phyloP scores from a whole-genome alignment of 805 yeast genomes.

The Starmerella asiatica region DNA sequence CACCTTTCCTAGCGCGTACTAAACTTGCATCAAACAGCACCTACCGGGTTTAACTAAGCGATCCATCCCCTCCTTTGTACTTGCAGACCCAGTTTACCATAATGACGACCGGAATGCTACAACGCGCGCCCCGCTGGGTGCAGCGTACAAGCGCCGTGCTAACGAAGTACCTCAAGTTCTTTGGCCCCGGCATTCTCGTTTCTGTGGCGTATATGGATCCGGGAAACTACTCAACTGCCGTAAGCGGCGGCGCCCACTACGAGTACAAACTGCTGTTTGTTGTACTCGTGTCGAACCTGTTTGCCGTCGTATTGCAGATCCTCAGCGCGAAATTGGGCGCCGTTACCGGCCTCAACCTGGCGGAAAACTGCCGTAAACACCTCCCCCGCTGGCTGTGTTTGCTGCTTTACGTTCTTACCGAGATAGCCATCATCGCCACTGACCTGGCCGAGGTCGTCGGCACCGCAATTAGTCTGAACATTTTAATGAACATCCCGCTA shows the following conservation, averaged over 20 bases:
- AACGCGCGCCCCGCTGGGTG: constrained; percentile 4
- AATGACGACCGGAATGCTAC: constrained; percentile 7
- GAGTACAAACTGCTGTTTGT: constrained; percentile 61
- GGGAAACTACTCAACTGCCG: constrained; percentile 84
- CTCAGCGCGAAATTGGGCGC: constrained; percentile 77
- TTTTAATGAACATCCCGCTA: constrained; percentile 61
- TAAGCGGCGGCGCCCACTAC: constrained; percentile 72
- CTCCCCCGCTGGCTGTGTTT: constrained; percentile 56
- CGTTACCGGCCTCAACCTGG: constrained; percentile 77
- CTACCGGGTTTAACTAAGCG: too few species aligned
- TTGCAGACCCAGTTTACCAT: too few species aligned
- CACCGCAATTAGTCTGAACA: constrained; percentile 72
- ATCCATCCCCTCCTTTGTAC: too few species aligned
- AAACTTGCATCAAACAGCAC: too few species aligned
- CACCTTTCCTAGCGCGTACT: too few species aligned
- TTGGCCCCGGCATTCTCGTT: constrained; percentile 82
- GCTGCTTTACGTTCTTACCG: constrained; percentile 56
- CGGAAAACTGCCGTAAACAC: constrained; percentile 66
- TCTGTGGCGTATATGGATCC: constrained; percentile 90
- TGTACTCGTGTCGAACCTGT: constrained; percentile 60
- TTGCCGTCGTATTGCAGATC: constrained; percentile 73
- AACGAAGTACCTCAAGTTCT: constrained; percentile 48
- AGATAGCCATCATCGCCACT: constrained; percentile 79
- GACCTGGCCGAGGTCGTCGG: constrained; percentile 93
- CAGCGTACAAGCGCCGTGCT: constrained; percentile 20